These are phyloP conservation scores for Datisca glomerata DNA, from an alignment of 306 rosid genomes.

Conservation along the genomic window DNA sequence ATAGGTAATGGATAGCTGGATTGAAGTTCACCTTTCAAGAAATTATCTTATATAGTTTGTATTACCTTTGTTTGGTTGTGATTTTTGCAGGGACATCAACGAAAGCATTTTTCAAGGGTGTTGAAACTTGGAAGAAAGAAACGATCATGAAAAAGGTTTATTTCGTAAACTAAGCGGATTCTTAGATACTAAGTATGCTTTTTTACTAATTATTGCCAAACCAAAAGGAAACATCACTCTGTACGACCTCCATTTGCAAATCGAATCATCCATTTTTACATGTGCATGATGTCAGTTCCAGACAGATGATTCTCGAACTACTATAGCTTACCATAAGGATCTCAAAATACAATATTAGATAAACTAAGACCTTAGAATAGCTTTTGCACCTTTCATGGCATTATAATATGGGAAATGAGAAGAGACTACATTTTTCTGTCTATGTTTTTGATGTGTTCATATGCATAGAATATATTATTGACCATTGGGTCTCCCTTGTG, in stretches of 20 bases:
- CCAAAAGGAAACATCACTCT: no score
- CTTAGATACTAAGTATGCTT: not conserved
- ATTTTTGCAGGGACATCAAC: constrained; percentile 66
- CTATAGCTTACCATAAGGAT: no score
- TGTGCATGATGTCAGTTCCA: no score
- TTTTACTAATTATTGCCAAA: not conserved
- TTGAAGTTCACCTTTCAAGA: not conserved
- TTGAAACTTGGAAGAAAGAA: constrained; percentile 94
- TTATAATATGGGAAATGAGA: not conserved
- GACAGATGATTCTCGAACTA: no score
- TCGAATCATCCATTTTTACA: no score
- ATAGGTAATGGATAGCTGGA: constrained; percentile 34
- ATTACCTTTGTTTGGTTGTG: not conserved
- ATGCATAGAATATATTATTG: constrained; percentile 11
- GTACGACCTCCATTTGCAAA: no score
- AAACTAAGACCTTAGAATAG: no score
- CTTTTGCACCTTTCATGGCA: not conserved
- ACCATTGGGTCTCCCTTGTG: constrained; percentile 20
- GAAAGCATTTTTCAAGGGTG: constrained; percentile 75
- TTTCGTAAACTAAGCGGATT: constrained; percentile 2
- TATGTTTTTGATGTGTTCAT: no score
- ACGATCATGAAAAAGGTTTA: constrained; percentile 66
- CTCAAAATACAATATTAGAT: no score
- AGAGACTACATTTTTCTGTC: no score
- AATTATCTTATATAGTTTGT: not conserved